Base-by-base conservation (phyloP, 805 yeast genomes). In the Teunomyces pallodes region DNA sequence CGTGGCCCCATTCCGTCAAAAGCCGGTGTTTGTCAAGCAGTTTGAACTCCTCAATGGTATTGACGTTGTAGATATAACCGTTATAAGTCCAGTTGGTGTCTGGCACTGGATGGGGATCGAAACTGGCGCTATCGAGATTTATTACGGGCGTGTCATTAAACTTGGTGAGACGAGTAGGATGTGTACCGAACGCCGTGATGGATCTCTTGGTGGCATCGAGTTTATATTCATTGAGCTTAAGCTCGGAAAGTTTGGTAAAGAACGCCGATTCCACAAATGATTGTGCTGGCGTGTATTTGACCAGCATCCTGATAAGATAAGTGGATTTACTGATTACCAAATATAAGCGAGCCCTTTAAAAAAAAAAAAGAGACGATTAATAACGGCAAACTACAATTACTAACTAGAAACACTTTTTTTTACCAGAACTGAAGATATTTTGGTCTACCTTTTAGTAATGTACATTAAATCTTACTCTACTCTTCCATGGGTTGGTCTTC, bases 201-300 rank as follows among this genome's bases (percentile, higher is more conserved):
- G 63, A 61, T 40, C 67, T 63, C 7, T 67, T 63, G 2, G 79
- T 66, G 35, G 79, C 70, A 55, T 83, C 84, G 17, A 92, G 75
- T 61, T 86, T 87, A 59, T 82, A 77, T 31, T 83, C 79, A 51
- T 90, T 86, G 41, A 94, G 75, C 61, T 94, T 94, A 54, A 83
- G 65, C 42, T 82, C 79, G 0, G 96, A 77, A 9, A 94, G 75
- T 54, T 79, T 79, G 36, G 86, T 84, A 70, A 92, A 94, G 65
- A 94, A 94, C 0, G 96, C 80, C 0, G 96, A 82, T 59, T 92
- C 97, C 17, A 87, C 83, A 62, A 86, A 87, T 2, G 96, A 84
- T 48, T 80, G 83, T 16, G 83, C 64, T 0, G 87, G 77, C 1
- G 77, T 67, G 56, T 72, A 81, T 46, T 67, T 74, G 17, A 63